These are phyloP conservation scores for Macrotyloma uniflorum DNA, from an alignment of 306 rosid genomes.

Conservation along the genomic window DNA sequence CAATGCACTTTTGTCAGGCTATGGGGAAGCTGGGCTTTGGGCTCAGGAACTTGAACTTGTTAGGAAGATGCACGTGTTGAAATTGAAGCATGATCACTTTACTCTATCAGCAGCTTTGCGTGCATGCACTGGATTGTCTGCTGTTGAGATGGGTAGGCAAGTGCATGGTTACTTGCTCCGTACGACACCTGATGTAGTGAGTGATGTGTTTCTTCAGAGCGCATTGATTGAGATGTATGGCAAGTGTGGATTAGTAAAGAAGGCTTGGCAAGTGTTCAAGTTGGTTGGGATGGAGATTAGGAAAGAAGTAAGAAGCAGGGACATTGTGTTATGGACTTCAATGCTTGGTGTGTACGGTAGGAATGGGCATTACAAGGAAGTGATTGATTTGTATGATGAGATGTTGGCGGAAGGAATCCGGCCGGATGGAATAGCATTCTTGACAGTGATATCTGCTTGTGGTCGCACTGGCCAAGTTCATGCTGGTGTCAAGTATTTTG, in stretches of 20 bases:
- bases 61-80: constrained; percentile 59
- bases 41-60: constrained; percentile 56
- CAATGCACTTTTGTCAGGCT: constrained; percentile 71
- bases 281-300: constrained; percentile 51
- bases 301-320: constrained; percentile 50
- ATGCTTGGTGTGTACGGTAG: constrained; percentile 78
- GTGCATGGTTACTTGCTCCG: constrained; percentile 63
- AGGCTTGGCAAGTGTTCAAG: constrained; percentile 63
- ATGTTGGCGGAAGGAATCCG: constrained; percentile 70
- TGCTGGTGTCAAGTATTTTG: constrained; percentile 69
- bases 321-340: constrained; percentile 77
- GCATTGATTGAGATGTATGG: constrained; percentile 82
- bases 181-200: constrained; percentile 38
- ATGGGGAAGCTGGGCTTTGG: constrained; percentile 68
- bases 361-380: constrained; percentile 60
- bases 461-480: constrained; percentile 70
- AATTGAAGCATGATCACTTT: constrained; percentile 65
- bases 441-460: constrained; percentile 80
- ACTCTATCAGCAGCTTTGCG: constrained; percentile 69
- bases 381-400: constrained; percentile 54
- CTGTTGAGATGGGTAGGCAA: constrained; percentile 67
- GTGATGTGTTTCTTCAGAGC: constrained; percentile 69
- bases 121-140: constrained; percentile 69
- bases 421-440: constrained; percentile 69
- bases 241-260: constrained; percentile 66